phyloP scores from a whole-genome alignment of 768 basidiomycete genomes.

The Pisolithus microcarpus region DNA sequence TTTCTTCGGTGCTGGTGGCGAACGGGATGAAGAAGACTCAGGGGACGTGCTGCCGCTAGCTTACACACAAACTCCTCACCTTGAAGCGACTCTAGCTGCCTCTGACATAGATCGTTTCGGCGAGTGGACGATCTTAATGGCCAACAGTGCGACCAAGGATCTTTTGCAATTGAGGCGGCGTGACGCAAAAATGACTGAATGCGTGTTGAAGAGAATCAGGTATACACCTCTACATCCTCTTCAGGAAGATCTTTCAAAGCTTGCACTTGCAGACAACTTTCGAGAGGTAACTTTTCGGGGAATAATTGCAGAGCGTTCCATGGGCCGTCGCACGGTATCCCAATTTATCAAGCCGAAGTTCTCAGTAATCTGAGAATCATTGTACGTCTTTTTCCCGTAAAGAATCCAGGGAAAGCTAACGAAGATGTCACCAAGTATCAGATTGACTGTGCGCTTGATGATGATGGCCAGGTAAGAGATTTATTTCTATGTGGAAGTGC shows the following conservation, averaged over 20 bases:
- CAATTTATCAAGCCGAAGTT: constrained; percentile 59
- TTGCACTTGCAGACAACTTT: constrained; percentile 44
- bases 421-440: constrained; percentile 18
- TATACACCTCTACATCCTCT: not conserved
- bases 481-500: not conserved
- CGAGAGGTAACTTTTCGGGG: constrained; percentile 53
- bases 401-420: not conserved
- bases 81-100: not conserved
- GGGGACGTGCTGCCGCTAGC: not conserved
- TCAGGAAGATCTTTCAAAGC: not conserved
- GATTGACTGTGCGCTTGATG: constrained; percentile 35
- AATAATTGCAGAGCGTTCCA: constrained; percentile 53
- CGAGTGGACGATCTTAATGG: not conserved
- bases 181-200: not conserved
- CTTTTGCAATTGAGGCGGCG: not conserved
- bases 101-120: not conserved
- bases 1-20: not conserved
- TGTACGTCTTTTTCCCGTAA: constrained; percentile 23
- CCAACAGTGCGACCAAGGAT: not conserved
- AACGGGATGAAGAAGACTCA: no score
- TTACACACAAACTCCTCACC: not conserved
- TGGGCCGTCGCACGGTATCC: constrained; percentile 35
- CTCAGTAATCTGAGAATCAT: constrained; percentile 40
- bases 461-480: constrained; percentile 18
- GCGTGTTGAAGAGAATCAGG: not conserved